These are phyloP conservation scores for Claviceps sorghi DNA, from an alignment of 2,329 filamentous ascomycete genomes.

Conservation along the genomic window DNA sequence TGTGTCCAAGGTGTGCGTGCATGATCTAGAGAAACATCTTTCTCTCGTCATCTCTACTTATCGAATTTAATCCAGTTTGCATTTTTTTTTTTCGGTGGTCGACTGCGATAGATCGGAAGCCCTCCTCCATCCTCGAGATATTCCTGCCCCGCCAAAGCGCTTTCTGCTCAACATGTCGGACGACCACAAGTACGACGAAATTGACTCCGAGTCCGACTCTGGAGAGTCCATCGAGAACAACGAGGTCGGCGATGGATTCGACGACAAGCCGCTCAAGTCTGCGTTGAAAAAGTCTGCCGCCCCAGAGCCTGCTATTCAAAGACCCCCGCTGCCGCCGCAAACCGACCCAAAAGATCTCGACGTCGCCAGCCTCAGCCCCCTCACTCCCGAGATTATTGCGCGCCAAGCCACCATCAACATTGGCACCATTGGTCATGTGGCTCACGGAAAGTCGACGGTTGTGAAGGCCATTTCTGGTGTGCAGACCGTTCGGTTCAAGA, in stretches of 20 bases:
- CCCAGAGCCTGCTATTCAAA: slow-evolving; percentile 39
- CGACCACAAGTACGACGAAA: slow-evolving; percentile 53
- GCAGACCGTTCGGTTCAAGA: slow-evolving; percentile 99
- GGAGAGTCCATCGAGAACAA: slow-evolving; percentile 50
- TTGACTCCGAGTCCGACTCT: slow-evolving; percentile 56
- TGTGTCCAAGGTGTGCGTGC: background rate
- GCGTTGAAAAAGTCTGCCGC: slow-evolving; percentile 62
- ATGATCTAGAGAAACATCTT: background rate
- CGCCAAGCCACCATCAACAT: slow-evolving; percentile 98
- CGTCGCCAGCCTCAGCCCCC: slow-evolving; percentile 61
- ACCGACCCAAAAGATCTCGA: slow-evolving; percentile 85
- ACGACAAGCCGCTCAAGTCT: slow-evolving; percentile 63
- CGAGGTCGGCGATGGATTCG: slow-evolving; percentile 40
- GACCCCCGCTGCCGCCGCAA: slow-evolving; percentile 58
- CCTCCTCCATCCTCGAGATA: background rate
- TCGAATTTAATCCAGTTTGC: background rate
- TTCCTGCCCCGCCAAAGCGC: slow-evolving; percentile 15
- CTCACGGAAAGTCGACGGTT: slow-evolving; percentile 96
- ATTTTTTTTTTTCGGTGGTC: background rate
- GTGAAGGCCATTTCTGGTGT: slow-evolving; percentile 99
- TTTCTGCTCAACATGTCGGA: slow-evolving; percentile 31
- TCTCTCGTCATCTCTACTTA: background rate
- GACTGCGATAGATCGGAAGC: background rate
- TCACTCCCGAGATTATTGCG: slow-evolving; percentile 93
- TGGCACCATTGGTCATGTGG: slow-evolving; percentile 95